phyloP scores from a whole-genome alignment of 768 basidiomycete genomes.

The Pisolithus tinctorius region DNA sequence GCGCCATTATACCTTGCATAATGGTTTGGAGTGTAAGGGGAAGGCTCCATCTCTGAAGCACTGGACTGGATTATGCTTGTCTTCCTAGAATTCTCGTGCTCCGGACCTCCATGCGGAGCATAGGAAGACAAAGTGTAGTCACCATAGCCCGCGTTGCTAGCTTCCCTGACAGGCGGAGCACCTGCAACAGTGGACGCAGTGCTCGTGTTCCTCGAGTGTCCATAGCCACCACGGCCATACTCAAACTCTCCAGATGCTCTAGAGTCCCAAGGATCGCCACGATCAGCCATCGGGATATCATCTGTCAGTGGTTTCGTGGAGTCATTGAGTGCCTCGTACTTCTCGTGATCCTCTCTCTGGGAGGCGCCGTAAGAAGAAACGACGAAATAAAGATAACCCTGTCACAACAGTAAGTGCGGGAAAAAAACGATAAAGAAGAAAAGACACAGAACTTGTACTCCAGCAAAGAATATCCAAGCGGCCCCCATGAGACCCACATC shows the following conservation, averaged over 20 bases:
- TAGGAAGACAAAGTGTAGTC: constrained; percentile 26
- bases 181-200: constrained; percentile 52
- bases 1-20: constrained; percentile 17
- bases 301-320: constrained; percentile 43
- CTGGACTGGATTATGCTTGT: constrained; percentile 15
- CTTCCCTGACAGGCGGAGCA: constrained; percentile 42
- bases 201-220: constrained; percentile 52
- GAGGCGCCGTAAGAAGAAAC: constrained; percentile 59
- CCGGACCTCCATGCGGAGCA: constrained; percentile 21
- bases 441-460: constrained; percentile 59
- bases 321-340: constrained; percentile 70
- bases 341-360: constrained; percentile 75
- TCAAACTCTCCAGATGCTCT: constrained; percentile 41
- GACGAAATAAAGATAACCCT: constrained; percentile 47
- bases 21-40: constrained; percentile 33
- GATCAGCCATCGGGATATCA: constrained; percentile 60
- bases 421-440: not conserved
- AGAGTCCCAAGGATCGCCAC: constrained; percentile 66
- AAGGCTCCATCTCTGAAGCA: constrained; percentile 34
- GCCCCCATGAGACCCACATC: constrained; percentile 88
- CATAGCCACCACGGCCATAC: constrained; percentile 29
- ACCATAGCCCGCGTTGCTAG: constrained; percentile 27
- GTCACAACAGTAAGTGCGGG: constrained; percentile 1
- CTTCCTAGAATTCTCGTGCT: constrained; percentile 14
- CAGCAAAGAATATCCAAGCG: constrained; percentile 75